Percentiles rank a stretch among this genome's conserved stretches.
Conservation (phyloP, 257 asterid species). For the Perilla frutescens region DNA sequence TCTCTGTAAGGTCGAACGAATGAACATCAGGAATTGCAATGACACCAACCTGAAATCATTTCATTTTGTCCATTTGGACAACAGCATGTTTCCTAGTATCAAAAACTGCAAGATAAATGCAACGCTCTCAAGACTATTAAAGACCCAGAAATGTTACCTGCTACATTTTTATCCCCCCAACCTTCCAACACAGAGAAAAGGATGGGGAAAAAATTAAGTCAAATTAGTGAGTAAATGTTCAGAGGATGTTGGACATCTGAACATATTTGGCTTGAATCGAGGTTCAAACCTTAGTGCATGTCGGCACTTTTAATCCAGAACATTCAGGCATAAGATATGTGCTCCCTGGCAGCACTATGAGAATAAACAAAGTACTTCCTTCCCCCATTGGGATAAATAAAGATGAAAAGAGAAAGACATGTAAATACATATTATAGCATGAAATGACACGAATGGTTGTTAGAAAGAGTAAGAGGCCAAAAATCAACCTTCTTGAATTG, state of each 20-base stretch:
- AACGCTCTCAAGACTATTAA: not conserved
- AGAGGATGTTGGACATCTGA: not conserved
- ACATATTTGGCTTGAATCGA: not conserved
- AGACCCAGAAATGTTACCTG: not conserved
- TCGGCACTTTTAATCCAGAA: conserved; percentile 4
- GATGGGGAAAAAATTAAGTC: not conserved
- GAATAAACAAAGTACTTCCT: conserved; percentile 11
- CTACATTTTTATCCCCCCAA: too few relatives aligned
- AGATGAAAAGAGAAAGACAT: conserved; percentile 28
- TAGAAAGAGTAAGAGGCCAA: conserved; percentile 25
- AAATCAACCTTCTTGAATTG: conserved; percentile 84
- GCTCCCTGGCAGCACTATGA: conserved; percentile 6
- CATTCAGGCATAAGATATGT: conserved; percentile 14
- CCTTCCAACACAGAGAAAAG: not conserved
- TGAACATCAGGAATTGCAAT: conserved; percentile 85
- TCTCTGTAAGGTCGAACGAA: conserved; percentile 89
- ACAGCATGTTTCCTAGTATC: not conserved
- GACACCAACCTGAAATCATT: conserved; percentile 82
- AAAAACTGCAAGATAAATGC: not conserved
- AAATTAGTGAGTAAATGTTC: not conserved
- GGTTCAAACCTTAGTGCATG: conserved; percentile 13
- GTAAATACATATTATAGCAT: conserved; percentile 17
- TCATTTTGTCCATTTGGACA: not conserved
- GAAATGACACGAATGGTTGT: conserved; percentile 1
- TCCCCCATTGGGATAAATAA: conserved; percentile 16